Evolutionary conservation across 495 filamentous ascomycete species (phyloP), one percentile per base, ranked within the genome.

Genomic region (Pseudevernia furfuracea): DNA sequence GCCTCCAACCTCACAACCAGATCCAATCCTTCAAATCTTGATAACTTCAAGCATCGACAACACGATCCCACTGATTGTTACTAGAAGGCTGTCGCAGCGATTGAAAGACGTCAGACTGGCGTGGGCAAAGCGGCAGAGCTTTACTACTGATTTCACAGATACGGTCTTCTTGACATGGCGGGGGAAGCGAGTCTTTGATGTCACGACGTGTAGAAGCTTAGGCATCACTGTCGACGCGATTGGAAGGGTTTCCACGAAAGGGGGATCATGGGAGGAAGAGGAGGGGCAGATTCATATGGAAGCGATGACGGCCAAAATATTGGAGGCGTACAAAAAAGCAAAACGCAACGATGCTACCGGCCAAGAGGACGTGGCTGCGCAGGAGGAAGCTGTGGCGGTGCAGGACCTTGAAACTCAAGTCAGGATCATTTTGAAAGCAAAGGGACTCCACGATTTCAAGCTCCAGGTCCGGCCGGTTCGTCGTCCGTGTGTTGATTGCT

Each of bases 101-200:
- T 71, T 94, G 11, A 81, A 81, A 66, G 84, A 88, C 53, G 86
- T 89, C 19, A 82, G 85, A 32, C 55, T 81, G 44, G 81, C 81
- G 32, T 96, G 90, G 89, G 89, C 82, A 66, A 74, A 81, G 17
- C 79, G 76, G 30, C 86, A 91, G 66, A 73, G 69, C 4, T 78
- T 91, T 57, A 66, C 73, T 1, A 67, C 71, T 4, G 79, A 79
- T 12, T 64, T 78, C 48, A 75, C 80, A 21, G 72, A 74, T 30
- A 71, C 76, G 10, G 75, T 96, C 12, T 89, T 91, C 68, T 74
- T 97, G 21, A 93, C 89, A 4, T 96, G 91, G 88, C 87, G 85
- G 59, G 83, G 84, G 11, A 84, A 84, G 56, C 83, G 85, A 64
- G 71, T 96, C 4, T 95, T 85, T 68, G 84, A 89, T 63, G 78